Base-by-base conservation (phyloP, 139 green algal genomes). In the Spirogloea muscicola region DNA sequence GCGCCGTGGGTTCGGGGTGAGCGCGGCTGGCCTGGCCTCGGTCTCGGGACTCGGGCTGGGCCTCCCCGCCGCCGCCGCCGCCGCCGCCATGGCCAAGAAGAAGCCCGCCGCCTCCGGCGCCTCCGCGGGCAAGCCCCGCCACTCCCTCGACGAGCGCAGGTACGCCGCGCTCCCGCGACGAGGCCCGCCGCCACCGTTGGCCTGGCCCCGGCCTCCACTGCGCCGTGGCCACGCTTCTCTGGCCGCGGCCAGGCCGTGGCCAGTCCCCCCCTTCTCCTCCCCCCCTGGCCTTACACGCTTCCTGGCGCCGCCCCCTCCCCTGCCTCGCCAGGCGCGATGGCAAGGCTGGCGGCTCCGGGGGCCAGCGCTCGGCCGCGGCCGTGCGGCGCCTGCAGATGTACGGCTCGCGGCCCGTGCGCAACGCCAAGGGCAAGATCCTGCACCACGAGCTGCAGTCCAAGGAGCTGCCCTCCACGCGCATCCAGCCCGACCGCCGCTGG, bases 381-480 rank as follows among this genome's bases (percentile, higher is more conserved):
- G 82, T 85, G 34, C 49, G 79, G 38, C 78, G 82, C 7, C 91
- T 99, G 52, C 87, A 90, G 4, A 98, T 99, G 94, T 99, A 99
- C 88, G 96, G 92, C 46, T 91, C 82, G 18, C 85, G 82, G 21
- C 83, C 94, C 0, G 78, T 87, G 37, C 75, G 95, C 0, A 91
- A 98, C 86, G 95, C 90, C 69, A 91, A 94, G 9, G 95, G 95
- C 3, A 88, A 88, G 16, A 52, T 97, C 25, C 74, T 97, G 10
- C 86, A 89, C 67, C 76, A 96, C 82, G 88, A 96, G 9, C 82
- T 96, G 40, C 94, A 99, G 82, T 93, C 85, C 40, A 94, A 91
- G 72, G 93, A 96, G 1, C 82, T 98, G 43, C 94, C 95, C n/a
- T 91, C 69, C 55, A 97, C 91, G 18, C 86, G 95, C 44, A 98